Base-by-base conservation (phyloP, 805 yeast genomes). In the Wickerhamomyces chambardii region DNA sequence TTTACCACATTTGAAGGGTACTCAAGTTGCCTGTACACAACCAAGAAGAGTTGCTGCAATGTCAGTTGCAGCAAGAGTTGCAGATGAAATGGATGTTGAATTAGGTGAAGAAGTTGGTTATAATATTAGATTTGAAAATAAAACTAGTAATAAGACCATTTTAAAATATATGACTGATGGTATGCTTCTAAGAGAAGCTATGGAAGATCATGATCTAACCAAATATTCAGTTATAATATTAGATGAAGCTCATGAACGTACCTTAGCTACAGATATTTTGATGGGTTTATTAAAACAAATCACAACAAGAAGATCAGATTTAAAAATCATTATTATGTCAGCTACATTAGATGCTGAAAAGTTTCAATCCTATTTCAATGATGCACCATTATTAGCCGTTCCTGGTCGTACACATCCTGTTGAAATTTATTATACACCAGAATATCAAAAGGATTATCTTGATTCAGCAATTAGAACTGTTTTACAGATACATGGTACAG, bases 31-130 rank as follows among this genome's bases (percentile, higher is more conserved):
- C 1, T 89, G 96, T 76, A 89, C 97, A 0, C 90, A 73, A 47
- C 98, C 98, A 15, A 78, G 98, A 66, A 78, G 98, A 63, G 97
- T 90, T 46, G 98, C 98, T 15, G 97, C 98, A 15, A 90, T 89
- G 97, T 84, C 95, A 36, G 97, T 89, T 39, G 97, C 97, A 16
- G 80, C 84, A 44, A 83, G 98, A 67, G 98, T 90, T 35, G 95
- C 97, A 4, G 95, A 86, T 53, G 98, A 90, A 61, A 77, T 89
- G 92, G 97, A 89, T 58, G 97, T 90, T 6, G 68, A 73, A 40
- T 63, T 90, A 34, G 98, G 98, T 26, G 82, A 81, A 45, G 95
- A 90, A 60, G 97, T 90, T 40, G 98, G 98, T 64, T 90, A 90
- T 63, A 76, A 82, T 45, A 84, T 90, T 48, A 81, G 98, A 66